Percentiles rank a stretch among this genome's conserved stretches.
phyloP scores from a whole-genome alignment of 371 early-diverging fungal genomes.

The Apophysomyces ossiformis region DNA sequence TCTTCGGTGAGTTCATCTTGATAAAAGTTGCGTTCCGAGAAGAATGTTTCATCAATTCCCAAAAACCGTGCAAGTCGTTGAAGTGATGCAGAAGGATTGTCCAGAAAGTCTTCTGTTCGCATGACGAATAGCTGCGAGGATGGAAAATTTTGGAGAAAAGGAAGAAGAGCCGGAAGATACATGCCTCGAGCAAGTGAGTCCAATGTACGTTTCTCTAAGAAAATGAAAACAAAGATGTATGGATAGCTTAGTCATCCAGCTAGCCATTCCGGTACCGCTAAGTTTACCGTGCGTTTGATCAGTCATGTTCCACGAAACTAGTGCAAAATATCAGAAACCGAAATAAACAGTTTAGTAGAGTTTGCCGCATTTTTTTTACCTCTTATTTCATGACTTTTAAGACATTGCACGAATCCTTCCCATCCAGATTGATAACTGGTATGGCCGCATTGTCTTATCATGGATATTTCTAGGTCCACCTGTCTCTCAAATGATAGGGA shows the following conservation, averaged over 20 bases:
- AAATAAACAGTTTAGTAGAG: neutral
- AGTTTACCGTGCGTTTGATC: conserved; percentile 17
- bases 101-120: conserved; percentile 41
- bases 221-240: neutral
- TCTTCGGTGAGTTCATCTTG: conserved; percentile 25
- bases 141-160: conserved; percentile 41
- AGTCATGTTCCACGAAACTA: conserved; percentile 23
- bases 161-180: conserved; percentile 40
- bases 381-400: conserved; percentile 45
- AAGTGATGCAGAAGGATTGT: conserved; percentile 32
- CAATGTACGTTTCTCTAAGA: conserved; percentile 13
- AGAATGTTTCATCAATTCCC: conserved; percentile 38
- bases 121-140: conserved; percentile 44
- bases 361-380: conserved; percentile 11
- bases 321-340: neutral
- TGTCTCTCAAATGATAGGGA: conserved; percentile 36
- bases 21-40: conserved; percentile 31
- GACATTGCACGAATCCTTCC: conserved; percentile 47
- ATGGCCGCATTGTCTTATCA: conserved; percentile 45
- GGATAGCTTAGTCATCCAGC: neutral
- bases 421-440: conserved; percentile 44
- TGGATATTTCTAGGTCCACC: conserved; percentile 43
- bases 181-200: conserved; percentile 46
- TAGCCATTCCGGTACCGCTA: neutral
- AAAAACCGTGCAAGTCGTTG: conserved; percentile 37